Base-by-base conservation (phyloP, 129 eudicot species). In the Flaveria ramosissima region DNA sequence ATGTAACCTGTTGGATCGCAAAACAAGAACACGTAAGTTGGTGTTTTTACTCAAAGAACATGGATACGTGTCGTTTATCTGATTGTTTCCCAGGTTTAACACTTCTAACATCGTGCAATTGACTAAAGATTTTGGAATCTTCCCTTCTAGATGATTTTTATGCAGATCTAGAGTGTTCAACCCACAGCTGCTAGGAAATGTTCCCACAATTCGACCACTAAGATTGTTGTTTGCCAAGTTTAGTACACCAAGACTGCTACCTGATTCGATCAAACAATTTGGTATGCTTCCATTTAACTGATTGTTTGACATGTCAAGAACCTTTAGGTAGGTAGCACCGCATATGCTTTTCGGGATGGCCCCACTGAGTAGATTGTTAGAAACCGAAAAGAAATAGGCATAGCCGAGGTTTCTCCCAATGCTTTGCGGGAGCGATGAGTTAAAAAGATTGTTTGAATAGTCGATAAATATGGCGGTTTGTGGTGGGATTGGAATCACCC, bases 291-390 rank as follows among this genome's bases (percentile, higher is more conserved):
- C 92, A 2, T 3, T 68, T 20, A 90, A 69, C 9, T 2, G 6
- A 55, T 90, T 90, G 46, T 56, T 78, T 39, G 96, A 88, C 67
- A 90, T 21, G 71, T 90, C 88, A 55, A 90, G 88, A 72, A 88
- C 88, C 32, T 67, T 79, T 4, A 90, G 84, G 75, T 85, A 69
- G 23, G 9, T 1, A 21, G 82, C 86, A 14, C 69, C 73, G 77
- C 96, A 90, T 14, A 90, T 55, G n/a, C 84, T 47, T 7, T 66
- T 42, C 1, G 96, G 96, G 59, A 90, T 87, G 4, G 9, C 13
- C 26, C 92, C 92, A 47, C 67, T 68, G 70, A 90, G 75, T 0
- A n/a, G 71, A 65, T 92, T 92, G 32, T 66, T 72, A 39, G 96
- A 64, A 80, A 87, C 77, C 16, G 91, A 92, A 65, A 92, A 82